Conservation (phyloP, 164 flowering plant species). For the Aristolochia contorta region DNA sequence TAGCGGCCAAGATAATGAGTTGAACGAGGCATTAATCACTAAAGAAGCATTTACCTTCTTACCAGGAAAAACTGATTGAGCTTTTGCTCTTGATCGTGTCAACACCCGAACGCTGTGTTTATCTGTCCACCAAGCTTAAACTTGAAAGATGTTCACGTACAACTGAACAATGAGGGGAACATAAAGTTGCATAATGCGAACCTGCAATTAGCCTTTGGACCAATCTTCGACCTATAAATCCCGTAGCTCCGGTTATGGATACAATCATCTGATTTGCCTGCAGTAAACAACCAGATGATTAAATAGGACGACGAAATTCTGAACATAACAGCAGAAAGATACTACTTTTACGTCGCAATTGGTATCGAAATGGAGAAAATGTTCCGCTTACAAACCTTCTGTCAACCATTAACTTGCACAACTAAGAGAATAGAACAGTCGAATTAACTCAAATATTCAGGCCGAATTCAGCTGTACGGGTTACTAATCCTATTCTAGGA, state of each 20-base stretch:
- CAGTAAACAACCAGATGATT: slow-evolving; percentile 11
- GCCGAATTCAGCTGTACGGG: no score
- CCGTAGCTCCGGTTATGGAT: slow-evolving; percentile 91
- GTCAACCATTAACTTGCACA: no score
- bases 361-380: no score
- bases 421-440: no score
- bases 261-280: slow-evolving; percentile 59
- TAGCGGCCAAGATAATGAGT: not conserved
- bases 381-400: no score
- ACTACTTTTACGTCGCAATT: no score
- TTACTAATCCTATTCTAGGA: not conserved
- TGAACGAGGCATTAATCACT: not conserved
- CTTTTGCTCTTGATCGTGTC: slow-evolving; percentile 81
- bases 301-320: not conserved
- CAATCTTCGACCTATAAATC: slow-evolving; percentile 81
- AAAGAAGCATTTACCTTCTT: slow-evolving; percentile 83
- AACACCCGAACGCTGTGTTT: slow-evolving; percentile 65
- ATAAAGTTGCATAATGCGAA: slow-evolving; percentile 5
- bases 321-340: not conserved
- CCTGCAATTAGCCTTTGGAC: slow-evolving; percentile 81
- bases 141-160: not conserved
- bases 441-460: no score
- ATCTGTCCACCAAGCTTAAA: slow-evolving; percentile 35
- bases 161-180: not conserved
- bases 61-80: slow-evolving; percentile 85